A percentile compares a stretch with the other conserved stretches of the same genome.
Conservation (phyloP, 2,329 filamentous ascomycete species). For the Geoglossum cookeanum region DNA sequence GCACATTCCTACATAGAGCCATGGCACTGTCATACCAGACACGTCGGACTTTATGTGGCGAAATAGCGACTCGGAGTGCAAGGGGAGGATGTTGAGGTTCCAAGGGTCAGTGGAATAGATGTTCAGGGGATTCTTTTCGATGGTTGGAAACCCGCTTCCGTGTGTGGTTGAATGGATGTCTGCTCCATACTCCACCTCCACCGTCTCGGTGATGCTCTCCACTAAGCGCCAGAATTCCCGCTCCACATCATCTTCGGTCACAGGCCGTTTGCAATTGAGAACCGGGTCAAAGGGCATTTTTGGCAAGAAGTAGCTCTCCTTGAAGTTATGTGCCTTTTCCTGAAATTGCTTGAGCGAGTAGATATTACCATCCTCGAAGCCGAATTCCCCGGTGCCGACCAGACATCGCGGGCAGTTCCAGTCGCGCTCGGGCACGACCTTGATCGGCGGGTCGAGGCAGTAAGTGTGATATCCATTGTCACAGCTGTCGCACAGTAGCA, state of each 20-base stretch:
- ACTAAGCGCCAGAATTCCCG: constrained; percentile 93
- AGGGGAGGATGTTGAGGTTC: constrained; percentile 86
- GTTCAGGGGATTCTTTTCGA: constrained; percentile 76
- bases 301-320: constrained; percentile 77
- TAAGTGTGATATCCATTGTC: constrained; percentile 73
- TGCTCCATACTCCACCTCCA: constrained; percentile 94
- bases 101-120: constrained; percentile 78
- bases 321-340: constrained; percentile 88
- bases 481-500: constrained; percentile 79
- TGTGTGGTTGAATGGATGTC: constrained; percentile 98
- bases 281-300: constrained; percentile 79
- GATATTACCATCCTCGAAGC: constrained; percentile 88
- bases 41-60: constrained; percentile 96
- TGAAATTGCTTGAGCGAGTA: constrained; percentile 95
- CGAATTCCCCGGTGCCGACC: constrained; percentile 90
- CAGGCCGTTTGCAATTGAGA: constrained; percentile 58
- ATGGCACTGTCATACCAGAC: constrained; percentile 96
- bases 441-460: constrained; percentile 75
- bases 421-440: constrained; percentile 58
- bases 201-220: constrained; percentile 80
- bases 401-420: constrained; percentile 95
- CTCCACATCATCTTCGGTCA: constrained; percentile 91
- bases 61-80: constrained; percentile 83
- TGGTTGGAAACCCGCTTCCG: constrained; percentile 87
- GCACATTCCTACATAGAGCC: constrained; percentile 98